Percentiles rank a stretch among this genome's conserved stretches.
These are phyloP conservation scores for Dillenia turbinata DNA, from an alignment of 164 flowering plant genomes.

Conservation along the genomic window DNA sequence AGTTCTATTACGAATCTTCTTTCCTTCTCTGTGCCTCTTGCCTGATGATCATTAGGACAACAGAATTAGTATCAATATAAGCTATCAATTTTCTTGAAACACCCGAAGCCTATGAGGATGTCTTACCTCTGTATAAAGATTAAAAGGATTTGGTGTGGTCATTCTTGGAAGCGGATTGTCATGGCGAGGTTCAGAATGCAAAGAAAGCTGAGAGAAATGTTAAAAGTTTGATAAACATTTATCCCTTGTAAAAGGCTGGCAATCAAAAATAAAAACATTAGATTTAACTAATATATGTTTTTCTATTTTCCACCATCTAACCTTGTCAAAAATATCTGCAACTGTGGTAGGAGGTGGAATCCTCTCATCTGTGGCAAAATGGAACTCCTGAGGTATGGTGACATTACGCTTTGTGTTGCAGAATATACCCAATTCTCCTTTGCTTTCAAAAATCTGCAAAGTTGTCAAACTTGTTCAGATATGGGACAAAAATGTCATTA, in stretches of 20 bases:
- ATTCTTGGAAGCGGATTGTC: conserved; percentile 50
- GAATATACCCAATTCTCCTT: conserved; percentile 78
- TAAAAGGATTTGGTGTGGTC: conserved; percentile 84
- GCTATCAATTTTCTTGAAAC: not conserved
- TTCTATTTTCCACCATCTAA: conserved; percentile 6
- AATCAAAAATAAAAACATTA: not conserved
- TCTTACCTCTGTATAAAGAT: conserved; percentile 78
- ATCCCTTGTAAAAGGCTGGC: not conserved
- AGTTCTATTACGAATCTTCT: conserved; percentile 50
- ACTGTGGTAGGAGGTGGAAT: conserved; percentile 49
- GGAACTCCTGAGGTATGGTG: conserved; percentile 84
- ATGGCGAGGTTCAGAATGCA: conserved; percentile 56
- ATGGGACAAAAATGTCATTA: no score
- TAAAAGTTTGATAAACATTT: not conserved
- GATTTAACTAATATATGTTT: not conserved
- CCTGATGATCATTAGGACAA: conserved; percentile 30
- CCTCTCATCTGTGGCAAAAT: conserved; percentile 87
- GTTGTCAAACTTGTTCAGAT: not conserved
- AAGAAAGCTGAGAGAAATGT: conserved; percentile 57
- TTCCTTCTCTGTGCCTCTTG: conserved; percentile 84
- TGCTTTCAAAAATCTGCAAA: conserved; percentile 83
- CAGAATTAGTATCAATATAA: not conserved
- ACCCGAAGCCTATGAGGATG: not conserved
- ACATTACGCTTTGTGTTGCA: conserved; percentile 60
- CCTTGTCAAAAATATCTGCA: conserved; percentile 81